These are phyloP conservation scores for Hordeum pubiflorum DNA, from an alignment of 202 grass and related monocot species.

Conservation along the genomic window DNA sequence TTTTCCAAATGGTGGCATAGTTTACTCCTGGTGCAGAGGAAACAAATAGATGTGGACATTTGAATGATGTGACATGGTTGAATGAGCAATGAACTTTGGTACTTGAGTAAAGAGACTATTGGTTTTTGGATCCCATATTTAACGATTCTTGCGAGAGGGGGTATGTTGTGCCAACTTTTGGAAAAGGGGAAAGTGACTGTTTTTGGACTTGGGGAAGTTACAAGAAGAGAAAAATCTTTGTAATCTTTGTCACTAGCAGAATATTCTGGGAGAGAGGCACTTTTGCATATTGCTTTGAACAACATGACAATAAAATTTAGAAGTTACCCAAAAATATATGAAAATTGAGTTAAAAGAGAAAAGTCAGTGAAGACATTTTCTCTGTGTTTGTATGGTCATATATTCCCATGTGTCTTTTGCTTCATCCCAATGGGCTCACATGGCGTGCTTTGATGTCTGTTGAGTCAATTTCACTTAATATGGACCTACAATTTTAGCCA, in stretches of 20 bases:
- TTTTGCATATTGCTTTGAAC: constrained; percentile 13
- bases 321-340: background rate
- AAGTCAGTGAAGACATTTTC: background rate
- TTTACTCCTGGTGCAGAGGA: background rate
- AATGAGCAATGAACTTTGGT: background rate
- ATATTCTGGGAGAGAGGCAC: constrained; percentile 19
- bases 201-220: background rate
- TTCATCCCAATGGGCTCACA: background rate
- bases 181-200: background rate
- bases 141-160: background rate
- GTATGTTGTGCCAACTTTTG: background rate
- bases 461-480: constrained; percentile 4
- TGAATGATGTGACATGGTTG: background rate
- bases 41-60: constrained; percentile 13
- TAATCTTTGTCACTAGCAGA: background rate
- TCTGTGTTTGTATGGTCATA: background rate
- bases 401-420: background rate
- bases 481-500: constrained; percentile 12
- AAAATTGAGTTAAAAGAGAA: constrained; percentile 2
- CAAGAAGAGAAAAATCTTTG: background rate
- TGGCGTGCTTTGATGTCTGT: background rate
- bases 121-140: constrained; percentile 3
- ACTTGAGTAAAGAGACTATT: background rate
- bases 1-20: background rate
- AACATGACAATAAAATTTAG: background rate